Conservation (phyloP, 139 green algal species). For the Micromonas pusilla region DNA sequence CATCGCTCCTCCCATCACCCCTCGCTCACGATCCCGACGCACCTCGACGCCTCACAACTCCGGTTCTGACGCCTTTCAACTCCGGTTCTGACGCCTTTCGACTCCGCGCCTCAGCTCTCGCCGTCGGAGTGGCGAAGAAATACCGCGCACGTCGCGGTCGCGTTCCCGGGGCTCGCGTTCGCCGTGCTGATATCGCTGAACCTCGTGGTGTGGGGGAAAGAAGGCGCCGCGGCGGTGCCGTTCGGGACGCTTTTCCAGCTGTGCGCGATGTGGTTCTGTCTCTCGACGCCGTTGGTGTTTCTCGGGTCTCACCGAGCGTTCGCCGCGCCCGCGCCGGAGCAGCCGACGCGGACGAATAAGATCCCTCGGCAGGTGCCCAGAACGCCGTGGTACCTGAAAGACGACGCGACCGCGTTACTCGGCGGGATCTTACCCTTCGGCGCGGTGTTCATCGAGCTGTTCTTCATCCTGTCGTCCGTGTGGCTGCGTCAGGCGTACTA, state of each 20-base stretch:
- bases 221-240: conserved; percentile 82
- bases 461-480: conserved; percentile 98
- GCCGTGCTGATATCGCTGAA: conserved; percentile 90
- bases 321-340: conserved; percentile 73
- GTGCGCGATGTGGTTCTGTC: conserved; percentile 95
- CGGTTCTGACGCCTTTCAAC: too few species aligned
- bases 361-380: conserved; percentile 96
- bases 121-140: conserved; percentile 86
- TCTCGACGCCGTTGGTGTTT: conserved; percentile 93
- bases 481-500: conserved; percentile 95
- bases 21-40: too few species aligned
- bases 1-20: too few species aligned
- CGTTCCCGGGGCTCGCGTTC: conserved; percentile 85
- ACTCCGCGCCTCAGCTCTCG: too few species aligned
- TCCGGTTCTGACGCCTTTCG: too few species aligned
- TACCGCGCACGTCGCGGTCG: conserved; percentile 81
- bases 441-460: conserved; percentile 99
- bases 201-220: conserved; percentile 87
- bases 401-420: conserved; percentile 80
- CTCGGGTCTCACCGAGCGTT: conserved; percentile 92
- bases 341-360: conserved; percentile 96
- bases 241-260: conserved; percentile 94
- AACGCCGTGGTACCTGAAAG: conserved; percentile 96
- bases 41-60: too few species aligned
- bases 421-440: conserved; percentile 96